Conservation (phyloP, 306 rosid genomes). For the Mimosa bimucronata region DNA sequence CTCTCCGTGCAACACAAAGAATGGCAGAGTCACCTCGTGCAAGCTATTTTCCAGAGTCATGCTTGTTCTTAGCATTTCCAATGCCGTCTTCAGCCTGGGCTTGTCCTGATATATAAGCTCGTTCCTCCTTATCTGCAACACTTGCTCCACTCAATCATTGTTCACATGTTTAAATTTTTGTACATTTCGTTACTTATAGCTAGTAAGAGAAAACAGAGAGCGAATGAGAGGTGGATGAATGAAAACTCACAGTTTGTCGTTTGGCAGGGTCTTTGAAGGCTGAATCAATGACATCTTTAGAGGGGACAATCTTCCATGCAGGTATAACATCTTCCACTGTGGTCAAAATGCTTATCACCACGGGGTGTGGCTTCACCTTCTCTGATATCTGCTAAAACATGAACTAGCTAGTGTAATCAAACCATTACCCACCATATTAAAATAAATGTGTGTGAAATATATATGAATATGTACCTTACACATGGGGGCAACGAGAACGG, state of each 20-base stretch:
- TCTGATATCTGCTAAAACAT: conserved; percentile 70
- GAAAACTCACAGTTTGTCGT: conserved; percentile 59
- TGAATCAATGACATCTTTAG: conserved; percentile 68
- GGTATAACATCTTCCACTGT: conserved; percentile 73
- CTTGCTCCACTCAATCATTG: not conserved
- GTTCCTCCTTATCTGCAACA: conserved; percentile 71
- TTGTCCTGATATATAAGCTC: conserved; percentile 82
- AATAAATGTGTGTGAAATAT: not conserved
- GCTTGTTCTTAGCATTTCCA: conserved; percentile 84
- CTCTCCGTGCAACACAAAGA: conserved; percentile 86
- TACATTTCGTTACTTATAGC: not conserved
- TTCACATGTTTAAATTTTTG: not conserved
- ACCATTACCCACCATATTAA: not conserved
- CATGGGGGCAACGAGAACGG: conserved; percentile 93
- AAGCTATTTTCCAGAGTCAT: conserved; percentile 59
- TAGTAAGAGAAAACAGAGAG: not conserved
- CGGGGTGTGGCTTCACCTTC: conserved; percentile 75
- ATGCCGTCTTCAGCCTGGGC: conserved; percentile 82
- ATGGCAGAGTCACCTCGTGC: conserved; percentile 74
- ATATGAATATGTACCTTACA: conserved; percentile 60
- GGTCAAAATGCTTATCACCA: conserved; percentile 59
- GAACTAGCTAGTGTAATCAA: not conserved
- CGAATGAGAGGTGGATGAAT: no score
- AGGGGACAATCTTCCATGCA: conserved; percentile 86
- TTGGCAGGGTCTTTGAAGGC: conserved; percentile 77